Evolutionary conservation across 2,329 filamentous ascomycete species (phyloP), one percentile per base, ranked within the genome.

Genomic region (Calonectria leucothoes): DNA sequence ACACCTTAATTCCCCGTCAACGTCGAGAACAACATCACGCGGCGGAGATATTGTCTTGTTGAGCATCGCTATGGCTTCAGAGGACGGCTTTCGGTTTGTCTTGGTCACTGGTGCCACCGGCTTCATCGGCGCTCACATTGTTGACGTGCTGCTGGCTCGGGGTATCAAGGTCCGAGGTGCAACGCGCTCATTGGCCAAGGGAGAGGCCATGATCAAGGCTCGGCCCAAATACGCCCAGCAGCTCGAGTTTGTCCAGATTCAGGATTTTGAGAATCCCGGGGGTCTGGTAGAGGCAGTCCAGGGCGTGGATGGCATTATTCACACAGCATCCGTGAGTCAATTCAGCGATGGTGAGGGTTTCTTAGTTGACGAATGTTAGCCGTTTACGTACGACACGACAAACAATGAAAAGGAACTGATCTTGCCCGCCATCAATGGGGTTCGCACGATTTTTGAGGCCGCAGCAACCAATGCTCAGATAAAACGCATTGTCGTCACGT

Each of bases 401-500:
- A 79, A 88, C 73, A 87, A 87, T 69, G 86, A 88, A 70, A 83
- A 86, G 45, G 85, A 87, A 51, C 80, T 89, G 0, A 82, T 89
- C 3, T 69, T 83, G 5, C 88, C 88, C 0, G 87, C 87, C 2
- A 86, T 89, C 35, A 86, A 87, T 49, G 87, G 87, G 2, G 85
- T 87, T 2, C 82, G 80, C 5, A 83, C 86, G 0, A 82, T 89
- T 23, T 77, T 89, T 11, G 80, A 81, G 6, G 84, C 85, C 1
- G 78, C 79, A 6, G 75, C 79, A 10, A 51, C 72, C 5, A 75
- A 73, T 33, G 70, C 76, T 0, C 73, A 65, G 1, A 77, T 85
- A 37, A 78, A 74, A 15, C 82, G 83, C 7, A 52, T 86, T 42
- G 84, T 92, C 55, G 89, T 94, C 75, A 94, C 92, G 0, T 93